Base-by-base conservation (phyloP, 495 filamentous ascomycete genomes). In the Chaetomium fimeti region DNA sequence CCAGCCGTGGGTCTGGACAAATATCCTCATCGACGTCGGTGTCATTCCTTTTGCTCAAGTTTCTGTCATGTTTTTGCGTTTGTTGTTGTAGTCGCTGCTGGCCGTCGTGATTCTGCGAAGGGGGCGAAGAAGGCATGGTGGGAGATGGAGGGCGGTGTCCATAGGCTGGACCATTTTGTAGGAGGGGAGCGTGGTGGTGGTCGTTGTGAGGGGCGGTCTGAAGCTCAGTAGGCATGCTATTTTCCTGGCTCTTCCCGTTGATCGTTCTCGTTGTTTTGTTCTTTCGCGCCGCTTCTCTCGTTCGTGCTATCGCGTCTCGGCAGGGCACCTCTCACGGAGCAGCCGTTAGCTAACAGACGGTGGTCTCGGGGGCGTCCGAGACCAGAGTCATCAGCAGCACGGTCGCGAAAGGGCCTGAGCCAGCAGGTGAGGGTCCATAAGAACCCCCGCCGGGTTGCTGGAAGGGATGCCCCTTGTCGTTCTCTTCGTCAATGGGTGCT, bases 401-500 rank as follows among this genome's bases (percentile, higher is more conserved):
- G 76, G 78, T 84, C 79, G 83, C 80, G 79, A 81, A 80, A 79
- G 77, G 76, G 79, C 81, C 63, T 60, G 77, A 71, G 71, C 71
- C 75, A 79, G 72, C 80, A 79, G 83, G 77, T 69, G 77, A 77
- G 79, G 79, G 80, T 86, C 84, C 86, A 88, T 88, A 86, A 85
- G 79, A 75, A 71, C 64, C 70, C 70, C 66, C 68, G 66, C 68
- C 66, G 60, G 56, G 58, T 20, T 54, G 55, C 60, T 61, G 43
- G 28, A 48, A 27, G 32, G 47, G 43, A 29, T 29, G 16, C 40
- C 45, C 28, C 24, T 25, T 52, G 47, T 48, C 38, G 22, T 51
- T 64, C 32, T 45, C 40, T 49, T 65, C 49, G 28, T 32, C 51
- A 27, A 48, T 49, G 24, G 49, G 55, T 6, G 52, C 7, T 40